Percentiles rank a stretch among this genome's conserved stretches.
Conservation (phyloP, 768 basidiomycete genomes). For the Holtermanniella nyarrowii region DNA sequence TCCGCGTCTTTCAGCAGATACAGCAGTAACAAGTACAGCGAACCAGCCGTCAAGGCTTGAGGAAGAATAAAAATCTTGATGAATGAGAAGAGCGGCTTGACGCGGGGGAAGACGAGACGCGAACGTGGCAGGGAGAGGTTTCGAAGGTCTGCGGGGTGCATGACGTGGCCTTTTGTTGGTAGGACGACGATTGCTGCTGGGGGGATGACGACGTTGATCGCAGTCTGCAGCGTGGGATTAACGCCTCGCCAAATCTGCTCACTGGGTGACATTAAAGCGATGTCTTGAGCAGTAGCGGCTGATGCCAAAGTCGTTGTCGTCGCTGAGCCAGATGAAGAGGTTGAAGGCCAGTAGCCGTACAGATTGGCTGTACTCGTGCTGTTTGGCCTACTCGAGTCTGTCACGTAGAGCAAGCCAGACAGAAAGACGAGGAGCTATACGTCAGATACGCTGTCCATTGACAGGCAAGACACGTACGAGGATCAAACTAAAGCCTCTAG, state of each 20-base stretch:
- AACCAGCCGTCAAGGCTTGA: constrained; percentile 62
- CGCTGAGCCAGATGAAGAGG: constrained; percentile 2
- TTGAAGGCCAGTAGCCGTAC: constrained; percentile 22
- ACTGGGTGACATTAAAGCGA: constrained; percentile 6
- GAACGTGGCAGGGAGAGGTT: constrained; percentile 19
- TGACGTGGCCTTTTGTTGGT: constrained; percentile 17
- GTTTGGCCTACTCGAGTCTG: constrained; percentile 18
- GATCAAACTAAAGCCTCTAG: constrained; percentile 32
- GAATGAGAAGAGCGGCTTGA: constrained; percentile 58
- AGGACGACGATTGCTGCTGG: constrained; percentile 61
- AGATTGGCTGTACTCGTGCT: constrained; percentile 18
- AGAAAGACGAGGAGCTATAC: constrained; percentile 26
- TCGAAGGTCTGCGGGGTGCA: constrained; percentile 31
- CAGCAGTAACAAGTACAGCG: constrained; percentile 65
- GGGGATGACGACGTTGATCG: constrained; percentile 19
- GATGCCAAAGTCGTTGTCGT: constrained; percentile 2
- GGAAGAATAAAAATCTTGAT: constrained; percentile 75
- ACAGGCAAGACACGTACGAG: constrained; percentile 13
- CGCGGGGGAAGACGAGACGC: constrained; percentile 28
- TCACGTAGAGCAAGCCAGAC: constrained; percentile 33
- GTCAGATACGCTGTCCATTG: neutral
- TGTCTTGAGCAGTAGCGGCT: constrained; percentile 1
- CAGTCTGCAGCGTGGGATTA: constrained; percentile 27
- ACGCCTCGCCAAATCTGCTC: constrained; percentile 28
- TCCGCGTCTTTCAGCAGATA: constrained; percentile 88